A percentile compares a stretch with the other conserved stretches of the same genome.
These are phyloP conservation scores for Hymenoscyphus occultus DNA, from an alignment of 2,329 filamentous ascomycete genomes.

Conservation along the genomic window DNA sequence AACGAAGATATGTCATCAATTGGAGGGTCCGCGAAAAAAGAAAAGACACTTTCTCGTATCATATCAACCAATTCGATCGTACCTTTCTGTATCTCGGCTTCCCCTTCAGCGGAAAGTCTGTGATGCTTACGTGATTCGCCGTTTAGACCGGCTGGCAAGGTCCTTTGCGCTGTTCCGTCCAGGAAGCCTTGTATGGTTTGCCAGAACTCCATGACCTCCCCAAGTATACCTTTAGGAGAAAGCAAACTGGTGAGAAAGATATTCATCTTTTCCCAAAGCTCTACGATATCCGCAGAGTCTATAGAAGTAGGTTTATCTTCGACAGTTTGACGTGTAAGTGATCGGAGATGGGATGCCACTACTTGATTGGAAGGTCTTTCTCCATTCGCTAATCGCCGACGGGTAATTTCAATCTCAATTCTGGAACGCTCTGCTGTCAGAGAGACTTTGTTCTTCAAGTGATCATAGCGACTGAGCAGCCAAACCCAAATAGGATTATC, in stretches of 20 bases:
- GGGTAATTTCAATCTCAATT: slow-evolving; percentile 87
- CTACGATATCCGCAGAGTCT: slow-evolving; percentile 78
- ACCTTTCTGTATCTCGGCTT: slow-evolving; percentile 70
- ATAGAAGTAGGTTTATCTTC: slow-evolving; percentile 60
- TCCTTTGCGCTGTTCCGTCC: slow-evolving; percentile 76
- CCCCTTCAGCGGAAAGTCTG: slow-evolving; percentile 68
- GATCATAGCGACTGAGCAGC: slow-evolving; percentile 85
- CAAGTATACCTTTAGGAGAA: slow-evolving; percentile 75
- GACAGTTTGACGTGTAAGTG: slow-evolving; percentile 64
- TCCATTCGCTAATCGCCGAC: slow-evolving; percentile 71
- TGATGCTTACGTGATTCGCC: slow-evolving; percentile 81
- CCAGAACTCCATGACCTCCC: slow-evolving; percentile 92
- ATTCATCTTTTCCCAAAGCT: slow-evolving; percentile 89
- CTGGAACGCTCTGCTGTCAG: slow-evolving; percentile 79
- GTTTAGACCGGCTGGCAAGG: slow-evolving; percentile 76
- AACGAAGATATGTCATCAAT: slow-evolving; percentile 87
- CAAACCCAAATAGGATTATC: slow-evolving; percentile 97
- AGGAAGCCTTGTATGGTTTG: slow-evolving; percentile 88
- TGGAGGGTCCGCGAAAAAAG: slow-evolving; percentile 84
- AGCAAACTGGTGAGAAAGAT: slow-evolving; percentile 71
- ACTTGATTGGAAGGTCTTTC: slow-evolving; percentile 68
- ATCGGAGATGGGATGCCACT: slow-evolving; percentile 73
- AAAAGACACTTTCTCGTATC: slow-evolving; percentile 73
- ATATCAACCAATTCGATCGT: slow-evolving; percentile 79
- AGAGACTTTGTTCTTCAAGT: slow-evolving; percentile 82